Percentiles rank a stretch among this genome's conserved stretches.
Conservation (phyloP, 495 filamentous ascomycete genomes). For the Daldinia decipiens region DNA sequence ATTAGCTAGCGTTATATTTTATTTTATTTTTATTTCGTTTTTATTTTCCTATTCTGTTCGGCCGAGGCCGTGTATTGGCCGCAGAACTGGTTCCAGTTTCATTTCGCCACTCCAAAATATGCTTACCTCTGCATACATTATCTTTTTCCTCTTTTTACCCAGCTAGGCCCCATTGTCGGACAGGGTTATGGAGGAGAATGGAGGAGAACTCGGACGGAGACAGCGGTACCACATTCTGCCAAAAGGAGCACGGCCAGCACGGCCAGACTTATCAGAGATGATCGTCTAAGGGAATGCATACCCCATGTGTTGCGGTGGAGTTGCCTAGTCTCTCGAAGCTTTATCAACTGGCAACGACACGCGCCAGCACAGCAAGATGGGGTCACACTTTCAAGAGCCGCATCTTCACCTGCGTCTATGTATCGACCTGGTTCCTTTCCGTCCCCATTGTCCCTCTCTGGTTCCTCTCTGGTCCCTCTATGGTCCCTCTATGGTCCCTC, state of each 20-base stretch:
- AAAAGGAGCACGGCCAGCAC: constrained; percentile 46
- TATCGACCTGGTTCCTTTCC: constrained; percentile 58
- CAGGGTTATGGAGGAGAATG: constrained; percentile 49
- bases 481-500: constrained; percentile 2
- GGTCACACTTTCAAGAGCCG: constrained; percentile 70
- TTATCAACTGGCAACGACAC: constrained; percentile 82
- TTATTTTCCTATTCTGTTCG: constrained; percentile 36
- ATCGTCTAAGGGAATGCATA: constrained; percentile 58
- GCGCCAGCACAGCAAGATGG: constrained; percentile 93
- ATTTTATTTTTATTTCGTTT: constrained; percentile 21
- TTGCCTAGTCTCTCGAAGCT: constrained; percentile 67
- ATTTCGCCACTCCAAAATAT: constrained; percentile 58
- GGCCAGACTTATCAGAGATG: constrained; percentile 61
- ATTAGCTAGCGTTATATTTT: constrained; percentile 13
- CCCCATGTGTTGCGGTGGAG: constrained; percentile 67
- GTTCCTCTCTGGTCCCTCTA: not conserved
- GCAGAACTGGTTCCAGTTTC: constrained; percentile 53
- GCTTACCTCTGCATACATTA: constrained; percentile 56
- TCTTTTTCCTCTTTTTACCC: constrained; percentile 50
- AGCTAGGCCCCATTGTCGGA: constrained; percentile 51
- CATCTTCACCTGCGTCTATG: constrained; percentile 67
- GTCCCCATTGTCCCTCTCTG: constrained; percentile 38
- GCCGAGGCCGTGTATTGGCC: constrained; percentile 55
- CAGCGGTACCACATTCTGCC: constrained; percentile 56
- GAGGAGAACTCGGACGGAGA: constrained; percentile 47